Base-by-base conservation (phyloP, 805 yeast genomes). In the Starmerella cellae region DNA sequence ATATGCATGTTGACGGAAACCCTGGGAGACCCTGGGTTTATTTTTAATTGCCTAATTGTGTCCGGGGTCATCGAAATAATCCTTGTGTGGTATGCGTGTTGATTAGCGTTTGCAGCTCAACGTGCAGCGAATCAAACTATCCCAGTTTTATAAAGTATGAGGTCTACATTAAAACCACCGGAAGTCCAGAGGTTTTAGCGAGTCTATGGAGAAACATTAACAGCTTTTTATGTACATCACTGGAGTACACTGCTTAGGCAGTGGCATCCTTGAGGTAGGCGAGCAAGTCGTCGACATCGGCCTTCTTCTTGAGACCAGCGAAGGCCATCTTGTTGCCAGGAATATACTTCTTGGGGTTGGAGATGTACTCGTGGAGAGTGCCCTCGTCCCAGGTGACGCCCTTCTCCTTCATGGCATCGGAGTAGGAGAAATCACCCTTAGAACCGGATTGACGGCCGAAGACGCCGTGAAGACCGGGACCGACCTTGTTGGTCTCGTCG, bases 311-410 rank as follows among this genome's bases (percentile, higher is more conserved):
- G 70, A 91, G 77, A 73, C 98, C 98, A 72, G 95, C 98, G 61
- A 88, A 91, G 54, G 98, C 97, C 98, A 91, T 91, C 82, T 91
- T 91, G 74, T 97, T 91, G 69, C 98, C 98, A 65, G 98, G 98
- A 58, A 91, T 85, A 75, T 85, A 91, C 74, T 91, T 91, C 93
- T 91, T 91, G 73, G 98, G 98, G 82, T 91, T 91, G 71, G 82
- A 94, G 69, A 91, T 77, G 80, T 91, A 91, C 67, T 82, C 94
- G 58, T 80, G 74, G 81, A 91, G 75, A 66, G 84, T 75, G 64
- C 85, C 85, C 62, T 77, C 85, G 55, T 61, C 57, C 98, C 98
- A 91, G 47, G 58, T 57, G 51, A 91, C 94, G 63, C 85, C 93
- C 71, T 85, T 85, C 73, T 79, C 80, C 77, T 83, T 82, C 83